Evolutionary conservation across 2,329 filamentous ascomycete species (phyloP).

Genomic region (Pezicula carpinea): DNA sequence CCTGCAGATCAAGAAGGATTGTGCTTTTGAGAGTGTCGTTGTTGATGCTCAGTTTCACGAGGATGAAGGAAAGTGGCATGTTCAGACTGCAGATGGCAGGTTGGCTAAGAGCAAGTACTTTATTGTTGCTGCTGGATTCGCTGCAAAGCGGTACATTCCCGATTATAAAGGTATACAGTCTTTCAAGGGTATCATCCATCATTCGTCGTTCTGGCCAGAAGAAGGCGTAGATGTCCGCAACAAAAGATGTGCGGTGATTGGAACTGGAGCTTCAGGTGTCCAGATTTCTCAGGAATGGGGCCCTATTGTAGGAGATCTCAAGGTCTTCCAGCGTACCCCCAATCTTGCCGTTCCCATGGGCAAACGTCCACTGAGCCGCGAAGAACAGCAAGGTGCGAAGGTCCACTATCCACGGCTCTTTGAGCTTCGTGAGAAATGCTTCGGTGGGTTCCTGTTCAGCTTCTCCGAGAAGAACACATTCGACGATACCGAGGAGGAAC

Average conservation of each 20-base stretch:
- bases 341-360: constrained; percentile 32
- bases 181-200: constrained; percentile 40
- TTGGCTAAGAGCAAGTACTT: constrained; percentile 9
- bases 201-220: constrained; percentile 37
- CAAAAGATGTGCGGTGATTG: constrained; percentile 30
- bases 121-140: constrained; percentile 13
- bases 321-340: constrained; percentile 30
- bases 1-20: constrained; percentile 47
- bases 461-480: constrained; percentile 39
- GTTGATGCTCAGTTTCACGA: constrained; percentile 50
- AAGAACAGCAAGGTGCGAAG: constrained; percentile 36
- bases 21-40: constrained; percentile 51
- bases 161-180: constrained; percentile 39
- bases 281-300: constrained; percentile 29
- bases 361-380: constrained; percentile 19
- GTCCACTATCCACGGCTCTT: constrained; percentile 37
- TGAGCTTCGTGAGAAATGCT: constrained; percentile 33
- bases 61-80: constrained; percentile 40
- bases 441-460: constrained; percentile 5
- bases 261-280: constrained; percentile 31
- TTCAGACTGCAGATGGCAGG: constrained; percentile 31
- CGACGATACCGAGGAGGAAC: constrained; percentile 38
- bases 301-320: constrained; percentile 32
- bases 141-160: constrained; percentile 15
- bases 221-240: constrained; percentile 23